phyloP scores from a whole-genome alignment of 2,329 filamentous ascomycete species.

The Botryotinia narcissicola region DNA sequence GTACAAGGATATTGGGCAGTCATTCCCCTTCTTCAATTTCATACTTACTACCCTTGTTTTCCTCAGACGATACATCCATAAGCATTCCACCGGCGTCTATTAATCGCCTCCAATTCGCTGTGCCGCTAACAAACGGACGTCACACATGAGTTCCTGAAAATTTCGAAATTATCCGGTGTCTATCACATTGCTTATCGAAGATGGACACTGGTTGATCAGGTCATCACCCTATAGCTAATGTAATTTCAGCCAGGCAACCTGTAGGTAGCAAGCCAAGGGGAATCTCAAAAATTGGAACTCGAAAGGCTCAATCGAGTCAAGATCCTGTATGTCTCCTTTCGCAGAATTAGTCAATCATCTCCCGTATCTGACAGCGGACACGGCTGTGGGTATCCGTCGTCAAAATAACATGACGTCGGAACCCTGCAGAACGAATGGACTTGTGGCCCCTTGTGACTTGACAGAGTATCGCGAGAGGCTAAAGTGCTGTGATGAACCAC shows the following conservation, averaged over 20 bases:
- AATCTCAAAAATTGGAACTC: background rate
- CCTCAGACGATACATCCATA: background rate
- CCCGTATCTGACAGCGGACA: slow-evolving; percentile 32
- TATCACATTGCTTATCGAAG: slow-evolving; percentile 27
- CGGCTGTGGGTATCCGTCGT: slow-evolving; percentile 28
- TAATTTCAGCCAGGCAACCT: background rate
- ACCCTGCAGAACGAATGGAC: slow-evolving; percentile 31
- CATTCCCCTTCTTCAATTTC: background rate
- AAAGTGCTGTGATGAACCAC: slow-evolving; percentile 22
- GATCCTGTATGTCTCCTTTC: slow-evolving; percentile 5
- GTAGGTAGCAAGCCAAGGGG: background rate
- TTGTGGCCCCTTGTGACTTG: slow-evolving; percentile 24
- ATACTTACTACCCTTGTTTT: background rate
- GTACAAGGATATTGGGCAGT: background rate
- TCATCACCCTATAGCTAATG: background rate
- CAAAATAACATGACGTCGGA: slow-evolving; percentile 34
- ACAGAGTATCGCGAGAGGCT: slow-evolving; percentile 7
- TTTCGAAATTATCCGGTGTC: background rate
- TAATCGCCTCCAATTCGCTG: slow-evolving; percentile 14
- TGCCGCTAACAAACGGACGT: slow-evolving; percentile 19
- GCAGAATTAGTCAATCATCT: slow-evolving; percentile 17
- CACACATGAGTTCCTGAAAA: slow-evolving; percentile 9
- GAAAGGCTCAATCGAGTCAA: slow-evolving; percentile 14
- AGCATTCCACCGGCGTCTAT: slow-evolving; percentile 19
- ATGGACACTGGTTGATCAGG: slow-evolving; percentile 23